These are phyloP conservation scores for Coprinopsis marcescibilis DNA, from an alignment of 768 basidiomycete species.

Conservation along the genomic window DNA sequence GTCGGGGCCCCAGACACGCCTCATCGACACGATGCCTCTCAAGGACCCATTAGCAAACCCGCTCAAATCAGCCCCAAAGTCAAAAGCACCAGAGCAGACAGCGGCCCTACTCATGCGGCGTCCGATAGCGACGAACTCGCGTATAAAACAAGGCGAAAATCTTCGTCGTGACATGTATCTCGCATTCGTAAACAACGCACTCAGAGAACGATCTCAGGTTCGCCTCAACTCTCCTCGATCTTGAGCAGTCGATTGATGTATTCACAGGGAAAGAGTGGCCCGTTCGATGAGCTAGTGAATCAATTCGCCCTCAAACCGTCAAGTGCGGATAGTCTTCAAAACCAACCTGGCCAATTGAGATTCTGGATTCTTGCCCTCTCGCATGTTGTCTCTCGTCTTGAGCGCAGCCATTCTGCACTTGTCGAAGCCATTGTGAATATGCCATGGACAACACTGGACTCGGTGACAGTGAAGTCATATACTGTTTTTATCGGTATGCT, in stretches of 20 bases:
- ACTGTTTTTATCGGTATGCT: conserved; percentile 88
- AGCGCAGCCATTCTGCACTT: conserved; percentile 70
- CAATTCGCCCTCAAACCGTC: conserved; percentile 65
- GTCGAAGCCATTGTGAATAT: conserved; percentile 83
- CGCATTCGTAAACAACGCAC: conserved; percentile 74
- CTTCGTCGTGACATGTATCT: conserved; percentile 80
- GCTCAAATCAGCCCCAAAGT: conserved; percentile 17
- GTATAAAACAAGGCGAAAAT: conserved; percentile 71
- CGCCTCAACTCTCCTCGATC: conserved; percentile 20
- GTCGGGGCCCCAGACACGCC: conserved; percentile 50
- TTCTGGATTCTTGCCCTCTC: conserved; percentile 84
- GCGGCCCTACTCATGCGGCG: conserved; percentile 31
- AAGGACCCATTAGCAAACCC: conserved; percentile 22
- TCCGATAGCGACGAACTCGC: conserved; percentile 74
- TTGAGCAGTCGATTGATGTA: conserved; percentile 6
- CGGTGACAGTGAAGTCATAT: conserved; percentile 79
- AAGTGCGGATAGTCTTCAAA: conserved; percentile 23
- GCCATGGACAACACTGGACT: conserved; percentile 92
- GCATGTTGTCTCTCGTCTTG: conserved; percentile 88
- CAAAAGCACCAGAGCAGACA: conserved; percentile 14
- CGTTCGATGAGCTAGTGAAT: conserved; percentile 84
- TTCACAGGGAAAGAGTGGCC: conserved; percentile 61
- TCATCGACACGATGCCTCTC: conserved; percentile 34
- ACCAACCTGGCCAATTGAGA: conserved; percentile 53
- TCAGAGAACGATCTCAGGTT: conserved; percentile 69